A percentile compares a stretch with the other conserved stretches of the same genome.
Evolutionary conservation across 345 rosid species (phyloP).

Genomic region (Barbarea vulgaris): DNA sequence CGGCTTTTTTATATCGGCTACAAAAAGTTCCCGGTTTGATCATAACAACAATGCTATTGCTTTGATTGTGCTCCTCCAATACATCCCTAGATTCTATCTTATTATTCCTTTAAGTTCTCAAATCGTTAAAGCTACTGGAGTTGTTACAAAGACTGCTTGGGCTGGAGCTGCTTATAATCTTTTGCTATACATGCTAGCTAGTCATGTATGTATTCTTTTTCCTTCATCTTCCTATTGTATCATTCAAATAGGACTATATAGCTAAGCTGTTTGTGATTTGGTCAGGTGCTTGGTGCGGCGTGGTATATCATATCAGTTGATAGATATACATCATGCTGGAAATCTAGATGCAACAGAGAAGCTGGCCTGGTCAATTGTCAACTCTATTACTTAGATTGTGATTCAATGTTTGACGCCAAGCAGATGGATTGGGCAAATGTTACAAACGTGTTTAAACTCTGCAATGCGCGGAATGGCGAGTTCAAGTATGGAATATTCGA

Average conservation of each 20-base stretch:
- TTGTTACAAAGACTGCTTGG: conserved; percentile 91
- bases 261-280: not conserved
- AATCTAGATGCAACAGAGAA: conserved; percentile 59
- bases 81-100: conserved; percentile 77
- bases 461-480: conserved; percentile 48
- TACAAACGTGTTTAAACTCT: conserved; percentile 58
- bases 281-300: conserved; percentile 77
- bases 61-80: conserved; percentile 72
- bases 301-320: conserved; percentile 85
- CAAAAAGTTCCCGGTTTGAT: conserved; percentile 53
- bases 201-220: conserved; percentile 61
- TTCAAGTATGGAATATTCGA: conserved; percentile 69
- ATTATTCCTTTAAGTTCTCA: conserved; percentile 83
- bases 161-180: conserved; percentile 96
- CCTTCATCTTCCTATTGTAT: not conserved
- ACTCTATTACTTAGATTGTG: conserved; percentile 62
- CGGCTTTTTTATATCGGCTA: conserved; percentile 67
- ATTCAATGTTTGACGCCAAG: conserved; percentile 35
- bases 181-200: conserved; percentile 76
- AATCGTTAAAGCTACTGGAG: conserved; percentile 82
- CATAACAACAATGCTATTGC: conserved; percentile 74
- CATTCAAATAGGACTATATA: not conserved
- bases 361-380: conserved; percentile 40
- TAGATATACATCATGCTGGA: conserved; percentile 84
- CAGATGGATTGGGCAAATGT: conserved; percentile 57